Conservation (phyloP, 495 filamentous ascomycete genomes). For the Penicillium angulare region DNA sequence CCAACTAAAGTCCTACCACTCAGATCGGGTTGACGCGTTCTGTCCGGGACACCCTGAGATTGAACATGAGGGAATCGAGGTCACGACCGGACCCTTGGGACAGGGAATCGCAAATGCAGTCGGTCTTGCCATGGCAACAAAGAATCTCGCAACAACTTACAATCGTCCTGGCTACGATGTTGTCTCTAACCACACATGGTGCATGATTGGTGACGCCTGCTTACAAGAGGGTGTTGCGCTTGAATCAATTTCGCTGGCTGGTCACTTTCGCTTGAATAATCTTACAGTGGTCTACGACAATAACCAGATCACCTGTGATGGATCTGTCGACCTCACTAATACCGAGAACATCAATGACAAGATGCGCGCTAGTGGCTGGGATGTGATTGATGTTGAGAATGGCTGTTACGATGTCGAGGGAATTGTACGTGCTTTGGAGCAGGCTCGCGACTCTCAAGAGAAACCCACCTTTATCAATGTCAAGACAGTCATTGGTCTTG, state of each 20-base stretch:
- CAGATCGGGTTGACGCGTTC: conserved; percentile 47
- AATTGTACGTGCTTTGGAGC: conserved; percentile 47
- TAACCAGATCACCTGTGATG: conserved; percentile 59
- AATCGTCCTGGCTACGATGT: conserved; percentile 47
- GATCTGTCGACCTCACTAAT: conserved; percentile 53
- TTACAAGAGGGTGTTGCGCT: conserved; percentile 54
- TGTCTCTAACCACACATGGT: conserved; percentile 47
- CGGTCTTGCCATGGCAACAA: conserved; percentile 54
- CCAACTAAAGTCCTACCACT: conserved; percentile 60
- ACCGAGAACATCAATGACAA: conserved; percentile 60
- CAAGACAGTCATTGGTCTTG: conserved; percentile 55
- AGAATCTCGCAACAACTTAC: conserved; percentile 49
- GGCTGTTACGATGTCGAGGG: conserved; percentile 52
- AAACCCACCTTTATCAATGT: conserved; percentile 62
- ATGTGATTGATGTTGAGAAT: conserved; percentile 55
- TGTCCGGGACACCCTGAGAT: conserved; percentile 63
- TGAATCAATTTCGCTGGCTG: conserved; percentile 53
- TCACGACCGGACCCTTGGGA: conserved; percentile 59
- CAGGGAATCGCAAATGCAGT: conserved; percentile 59
- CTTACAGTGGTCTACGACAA: conserved; percentile 55
- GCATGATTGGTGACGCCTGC: conserved; percentile 56
- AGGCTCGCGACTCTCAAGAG: conserved; percentile 39
- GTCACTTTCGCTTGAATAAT: conserved; percentile 50
- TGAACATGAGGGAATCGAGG: conserved; percentile 59
- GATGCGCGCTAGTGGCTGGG: conserved; percentile 58